These are phyloP conservation scores for Vinca minor DNA, from an alignment of 257 asterid species.

Conservation along the genomic window DNA sequence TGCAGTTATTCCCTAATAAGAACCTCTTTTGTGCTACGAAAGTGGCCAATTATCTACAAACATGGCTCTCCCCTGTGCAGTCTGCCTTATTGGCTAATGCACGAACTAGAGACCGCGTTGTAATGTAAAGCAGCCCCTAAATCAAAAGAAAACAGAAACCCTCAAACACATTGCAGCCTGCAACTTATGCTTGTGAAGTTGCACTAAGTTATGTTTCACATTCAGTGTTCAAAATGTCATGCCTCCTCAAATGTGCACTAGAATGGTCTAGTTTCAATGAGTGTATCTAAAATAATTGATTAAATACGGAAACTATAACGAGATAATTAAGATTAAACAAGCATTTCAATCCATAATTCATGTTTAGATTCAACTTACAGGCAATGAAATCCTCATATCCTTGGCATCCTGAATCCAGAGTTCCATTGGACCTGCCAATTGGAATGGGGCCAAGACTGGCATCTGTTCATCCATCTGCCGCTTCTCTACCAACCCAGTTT, in stretches of 20 bases:
- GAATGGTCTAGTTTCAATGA: too few species aligned
- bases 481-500: slow-evolving; percentile 50
- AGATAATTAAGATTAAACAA: background rate
- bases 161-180: background rate
- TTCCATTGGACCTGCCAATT: slow-evolving; percentile 97
- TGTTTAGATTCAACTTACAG: slow-evolving; percentile 45
- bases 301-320: background rate
- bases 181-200: background rate
- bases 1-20: background rate
- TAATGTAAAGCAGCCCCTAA: background rate
- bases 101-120: background rate
- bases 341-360: background rate
- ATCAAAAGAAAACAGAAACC: background rate
- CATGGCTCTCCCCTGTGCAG: background rate
- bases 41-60: background rate
- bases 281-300: background rate
- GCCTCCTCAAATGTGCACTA: background rate
- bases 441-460: slow-evolving; percentile 88
- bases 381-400: slow-evolving; percentile 83
- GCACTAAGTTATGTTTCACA: background rate
- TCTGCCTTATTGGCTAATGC: background rate
- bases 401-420: slow-evolving; percentile 95
- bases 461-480: slow-evolving; percentile 33
- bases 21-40: background rate
- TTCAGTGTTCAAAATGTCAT: background rate